Conservation (phyloP, 257 asterid genomes). For the Leonotis leonurus region DNA sequence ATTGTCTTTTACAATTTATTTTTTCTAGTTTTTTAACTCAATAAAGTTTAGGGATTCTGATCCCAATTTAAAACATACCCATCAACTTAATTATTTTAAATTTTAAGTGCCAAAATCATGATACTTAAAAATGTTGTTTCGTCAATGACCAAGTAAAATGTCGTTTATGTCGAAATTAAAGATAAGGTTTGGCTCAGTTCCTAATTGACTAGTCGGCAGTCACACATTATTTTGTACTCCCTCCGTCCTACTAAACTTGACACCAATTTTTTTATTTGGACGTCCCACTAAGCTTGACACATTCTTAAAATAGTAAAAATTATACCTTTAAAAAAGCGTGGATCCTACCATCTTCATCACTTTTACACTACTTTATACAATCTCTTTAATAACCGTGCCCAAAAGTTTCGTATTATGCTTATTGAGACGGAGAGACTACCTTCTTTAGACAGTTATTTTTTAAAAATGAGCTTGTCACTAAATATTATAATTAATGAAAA, state of each 20-base stretch:
- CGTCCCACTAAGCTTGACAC: too few species aligned
- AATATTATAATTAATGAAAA: not conserved
- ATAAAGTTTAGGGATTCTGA: not conserved
- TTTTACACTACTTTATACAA: too few species aligned
- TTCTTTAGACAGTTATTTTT: not conserved
- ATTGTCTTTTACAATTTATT: too few species aligned
- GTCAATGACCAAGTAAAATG: not conserved
- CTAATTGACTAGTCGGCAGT: conserved; percentile 6
- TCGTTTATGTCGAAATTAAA: not conserved
- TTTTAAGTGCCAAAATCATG: not conserved
- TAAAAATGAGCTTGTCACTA: not conserved
- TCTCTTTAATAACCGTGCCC: too few species aligned
- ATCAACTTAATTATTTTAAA: not conserved
- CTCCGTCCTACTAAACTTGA: too few species aligned
- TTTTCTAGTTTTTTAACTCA: too few species aligned
- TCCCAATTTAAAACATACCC: not conserved
- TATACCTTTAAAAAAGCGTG: too few species aligned
- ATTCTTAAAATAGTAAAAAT: too few species aligned
- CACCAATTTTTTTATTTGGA: too few species aligned
- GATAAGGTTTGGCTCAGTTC: conserved; percentile 10
- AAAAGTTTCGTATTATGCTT: too few species aligned
- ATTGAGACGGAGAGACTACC: too few species aligned
- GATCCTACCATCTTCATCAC: too few species aligned
- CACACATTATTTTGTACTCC: not conserved
- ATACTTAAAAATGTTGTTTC: not conserved